These are phyloP conservation scores for Trametes punicea DNA, from an alignment of 768 basidiomycete genomes.

Conservation along the genomic window DNA sequence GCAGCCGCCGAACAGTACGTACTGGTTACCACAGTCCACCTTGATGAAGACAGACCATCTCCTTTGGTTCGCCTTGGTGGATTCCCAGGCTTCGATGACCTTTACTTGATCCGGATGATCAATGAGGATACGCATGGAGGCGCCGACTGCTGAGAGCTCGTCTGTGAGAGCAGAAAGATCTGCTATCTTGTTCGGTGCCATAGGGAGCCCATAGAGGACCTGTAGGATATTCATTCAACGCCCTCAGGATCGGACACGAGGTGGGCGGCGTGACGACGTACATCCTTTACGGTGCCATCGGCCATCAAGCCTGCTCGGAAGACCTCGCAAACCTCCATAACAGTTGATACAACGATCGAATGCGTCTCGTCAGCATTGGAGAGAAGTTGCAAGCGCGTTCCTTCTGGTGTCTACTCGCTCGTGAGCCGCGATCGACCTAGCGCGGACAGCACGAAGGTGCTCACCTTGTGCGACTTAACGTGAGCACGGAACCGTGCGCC, in stretches of 20 bases:
- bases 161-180: conserved; percentile 63
- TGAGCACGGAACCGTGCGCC: conserved; percentile 76
- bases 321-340: conserved; percentile 80
- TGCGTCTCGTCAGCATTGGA: conserved; percentile 51
- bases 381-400: conserved; percentile 63
- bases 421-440: neutral
- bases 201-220: conserved; percentile 81
- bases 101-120: conserved; percentile 74
- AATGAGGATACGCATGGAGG: conserved; percentile 61
- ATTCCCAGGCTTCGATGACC: conserved; percentile 61
- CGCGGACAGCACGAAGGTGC: neutral
- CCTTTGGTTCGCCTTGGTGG: conserved; percentile 34
- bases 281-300: conserved; percentile 76
- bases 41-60: conserved; percentile 81
- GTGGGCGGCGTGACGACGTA: conserved; percentile 34
- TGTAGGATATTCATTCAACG: conserved; percentile 28
- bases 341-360: conserved; percentile 75
- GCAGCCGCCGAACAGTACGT: conserved; percentile 27
- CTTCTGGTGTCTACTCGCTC: conserved; percentile 57
- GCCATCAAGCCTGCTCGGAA: conserved; percentile 62
- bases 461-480: conserved; percentile 80
- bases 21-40: conserved; percentile 76
- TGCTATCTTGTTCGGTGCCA: conserved; percentile 64
- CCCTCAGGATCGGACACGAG: neutral
- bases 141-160: conserved; percentile 52